A percentile compares a stretch with the other conserved stretches of the same genome.
Evolutionary conservation across 805 yeast genomes (phyloP).

Genomic region (Saturnispora dispora): DNA sequence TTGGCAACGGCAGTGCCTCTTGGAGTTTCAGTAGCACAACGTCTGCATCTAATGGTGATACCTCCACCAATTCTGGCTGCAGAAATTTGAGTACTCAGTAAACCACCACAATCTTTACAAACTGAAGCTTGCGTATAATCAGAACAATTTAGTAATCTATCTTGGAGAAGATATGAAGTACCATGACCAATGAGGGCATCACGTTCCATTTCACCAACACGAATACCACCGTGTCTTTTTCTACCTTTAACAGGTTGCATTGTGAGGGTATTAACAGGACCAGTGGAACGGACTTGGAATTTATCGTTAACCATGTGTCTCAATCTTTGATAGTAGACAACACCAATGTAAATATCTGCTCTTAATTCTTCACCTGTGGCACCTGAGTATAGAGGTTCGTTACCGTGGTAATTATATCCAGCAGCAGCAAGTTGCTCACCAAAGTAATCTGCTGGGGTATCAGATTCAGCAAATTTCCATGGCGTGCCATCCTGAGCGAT

Average conservation of each 20-base stretch:
- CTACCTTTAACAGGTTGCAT: constrained; percentile 99
- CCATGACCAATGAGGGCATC: constrained; percentile 99
- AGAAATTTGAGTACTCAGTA: constrained; percentile 79
- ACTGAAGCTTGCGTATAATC: constrained; percentile 89
- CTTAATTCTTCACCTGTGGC: constrained; percentile 96
- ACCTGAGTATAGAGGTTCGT: constrained; percentile 98
- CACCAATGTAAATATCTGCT: constrained; percentile 93
- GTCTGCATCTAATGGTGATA: constrained; percentile 77
- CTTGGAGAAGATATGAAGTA: constrained; percentile 89
- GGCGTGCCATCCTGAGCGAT: constrained; percentile 97
- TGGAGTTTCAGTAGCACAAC: constrained; percentile 73
- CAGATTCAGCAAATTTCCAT: constrained; percentile 83
- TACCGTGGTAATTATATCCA: constrained; percentile 96
- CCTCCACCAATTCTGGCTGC: constrained; percentile 85
- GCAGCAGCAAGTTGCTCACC: constrained; percentile 84
- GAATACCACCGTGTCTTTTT: constrained; percentile 98
- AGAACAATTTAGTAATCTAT: constrained; percentile 87
- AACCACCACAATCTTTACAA: constrained; percentile 89
- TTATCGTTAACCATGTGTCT: constrained; percentile 99
- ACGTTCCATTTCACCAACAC: constrained; percentile 99
- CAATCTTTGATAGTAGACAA: constrained; percentile 94
- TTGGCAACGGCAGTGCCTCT: constrained; percentile 41
- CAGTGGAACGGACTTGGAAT: constrained; percentile 98
- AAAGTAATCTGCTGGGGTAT: constrained; percentile 95
- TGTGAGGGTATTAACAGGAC: constrained; percentile 92